Base-by-base conservation (phyloP, 2,329 filamentous ascomycete genomes). In the Pseudogymnoascus sp. region DNA sequence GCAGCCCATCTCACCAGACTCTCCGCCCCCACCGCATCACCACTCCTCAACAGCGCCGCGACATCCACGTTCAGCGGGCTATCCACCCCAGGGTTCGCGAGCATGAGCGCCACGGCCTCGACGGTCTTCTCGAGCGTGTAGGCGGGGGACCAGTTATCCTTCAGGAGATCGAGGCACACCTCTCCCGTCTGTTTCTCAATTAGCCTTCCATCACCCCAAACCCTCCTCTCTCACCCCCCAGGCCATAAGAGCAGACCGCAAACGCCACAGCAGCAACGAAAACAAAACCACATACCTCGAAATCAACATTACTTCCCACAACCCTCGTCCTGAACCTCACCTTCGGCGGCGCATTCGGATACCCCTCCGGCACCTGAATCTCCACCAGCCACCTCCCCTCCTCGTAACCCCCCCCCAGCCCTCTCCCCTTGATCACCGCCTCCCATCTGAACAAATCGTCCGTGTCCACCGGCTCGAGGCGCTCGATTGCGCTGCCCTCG, bases 111-210 rank as follows among this genome's bases (percentile, higher is more conserved):
- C 67, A 93, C 83, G 57, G 86, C 86, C 69, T 89, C 87, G 71
- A 93, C 78, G 66, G 87, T 89, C 71, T 88, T 84, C 36, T 88
- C 83, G 19, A 97, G 82, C 42, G 88, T 93, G 76, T 96, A 95
- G 17, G 91, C 87, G 1, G 93, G 90, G 65, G 90, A 89, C 93
- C 93, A 97, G 17, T 83, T 83, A 63, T 87, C 83, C 72, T 83
- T 83, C 65, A 99, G 81, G 66, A 97, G 82, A 73, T 97, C 95
- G 28, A 97, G 85, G 75, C 95, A 99, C 73, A 99, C 95, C 77
- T 97, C 93, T 69, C 95, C 95, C 2, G 86, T 92, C 69, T 82
- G 33, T 86, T 3, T 35, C 13, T 19, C 19, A 59, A 17, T 33
- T 50, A 57, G 62, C 13, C 33, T 21, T 3, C 26, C 8, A n/a